Conservation (phyloP, 495 filamentous ascomycete species). For the Podospora bellae-mahoneyi region DNA sequence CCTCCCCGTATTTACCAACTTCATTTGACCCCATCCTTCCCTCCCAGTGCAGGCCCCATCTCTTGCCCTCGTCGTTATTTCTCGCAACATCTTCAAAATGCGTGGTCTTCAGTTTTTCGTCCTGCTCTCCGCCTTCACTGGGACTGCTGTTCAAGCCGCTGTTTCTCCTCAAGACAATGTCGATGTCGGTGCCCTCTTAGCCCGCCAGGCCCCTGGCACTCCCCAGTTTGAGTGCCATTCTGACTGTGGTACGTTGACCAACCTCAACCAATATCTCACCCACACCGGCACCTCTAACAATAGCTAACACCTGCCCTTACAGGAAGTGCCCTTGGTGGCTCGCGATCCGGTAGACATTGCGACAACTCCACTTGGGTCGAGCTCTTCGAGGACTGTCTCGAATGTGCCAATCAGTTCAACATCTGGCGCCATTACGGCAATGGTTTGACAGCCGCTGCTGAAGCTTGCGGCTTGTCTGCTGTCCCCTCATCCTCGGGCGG, state of each 20-base stretch:
- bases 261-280: neutral
- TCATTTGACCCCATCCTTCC: neutral
- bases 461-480: conserved; percentile 36
- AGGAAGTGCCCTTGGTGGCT: conserved; percentile 21
- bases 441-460: conserved; percentile 34
- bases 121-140: conserved; percentile 16
- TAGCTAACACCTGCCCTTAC: conserved; percentile 11
- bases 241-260: conserved; percentile 23
- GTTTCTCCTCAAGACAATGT: neutral
- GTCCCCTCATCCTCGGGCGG: conserved; percentile 28
- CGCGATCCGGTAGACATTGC: conserved; percentile 35
- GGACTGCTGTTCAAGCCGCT: conserved; percentile 9
- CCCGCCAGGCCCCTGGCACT: conserved; percentile 23
- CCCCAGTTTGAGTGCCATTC: conserved; percentile 27
- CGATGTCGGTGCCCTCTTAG: conserved; percentile 16
- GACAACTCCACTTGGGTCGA: conserved; percentile 36
- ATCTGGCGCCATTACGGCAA: conserved; percentile 49
- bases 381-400: conserved; percentile 38
- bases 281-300: neutral
- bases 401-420: conserved; percentile 42
- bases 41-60: neutral
- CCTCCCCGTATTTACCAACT: neutral
- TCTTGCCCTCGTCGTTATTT: neutral
- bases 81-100: neutral
- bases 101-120: conserved; percentile 10